These are phyloP conservation scores for Ajuga chamaepitys DNA, from an alignment of 257 asterid genomes.

Conservation along the genomic window DNA sequence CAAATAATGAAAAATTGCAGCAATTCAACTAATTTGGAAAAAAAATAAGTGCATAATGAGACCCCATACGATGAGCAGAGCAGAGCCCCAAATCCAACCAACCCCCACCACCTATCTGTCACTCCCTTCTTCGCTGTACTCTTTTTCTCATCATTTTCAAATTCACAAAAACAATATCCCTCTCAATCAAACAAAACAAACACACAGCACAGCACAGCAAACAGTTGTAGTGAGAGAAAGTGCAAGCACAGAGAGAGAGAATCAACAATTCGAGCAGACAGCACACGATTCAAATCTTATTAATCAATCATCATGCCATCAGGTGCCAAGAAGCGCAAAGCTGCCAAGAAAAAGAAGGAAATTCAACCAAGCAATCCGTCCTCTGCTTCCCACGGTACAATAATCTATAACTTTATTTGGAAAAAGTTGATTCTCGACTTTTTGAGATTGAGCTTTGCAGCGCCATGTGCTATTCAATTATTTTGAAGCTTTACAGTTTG, in stretches of 20 bases:
- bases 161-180: slow-evolving; percentile 1
- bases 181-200: not conserved
- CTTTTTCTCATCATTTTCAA: not conserved
- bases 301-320: slow-evolving; percentile 50
- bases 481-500: slow-evolving; percentile 37
- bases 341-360: slow-evolving; percentile 57
- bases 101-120: slow-evolving; percentile 29
- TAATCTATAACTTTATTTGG: slow-evolving; percentile 1
- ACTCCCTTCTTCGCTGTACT: slow-evolving; percentile 5
- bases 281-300: slow-evolving; percentile 7
- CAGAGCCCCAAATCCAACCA: slow-evolving; percentile 10
- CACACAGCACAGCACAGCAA: slow-evolving; percentile 13
- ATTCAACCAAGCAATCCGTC: slow-evolving; percentile 20
- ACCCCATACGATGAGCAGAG: not conserved
- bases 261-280: slow-evolving; percentile 8
- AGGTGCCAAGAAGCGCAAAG: slow-evolving; percentile 66
- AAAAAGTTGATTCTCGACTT: slow-evolving; percentile 11
- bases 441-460: not conserved
- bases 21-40: too few relatives aligned
- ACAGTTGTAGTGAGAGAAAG: slow-evolving; percentile 10
- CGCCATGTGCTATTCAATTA: slow-evolving; percentile 31
- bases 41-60: not conserved
- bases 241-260: not conserved
- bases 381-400: slow-evolving; percentile 29
- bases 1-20: not conserved